Base-by-base conservation (phyloP, 345 rosid genomes). In the Erysimum cheiranthoides region DNA sequence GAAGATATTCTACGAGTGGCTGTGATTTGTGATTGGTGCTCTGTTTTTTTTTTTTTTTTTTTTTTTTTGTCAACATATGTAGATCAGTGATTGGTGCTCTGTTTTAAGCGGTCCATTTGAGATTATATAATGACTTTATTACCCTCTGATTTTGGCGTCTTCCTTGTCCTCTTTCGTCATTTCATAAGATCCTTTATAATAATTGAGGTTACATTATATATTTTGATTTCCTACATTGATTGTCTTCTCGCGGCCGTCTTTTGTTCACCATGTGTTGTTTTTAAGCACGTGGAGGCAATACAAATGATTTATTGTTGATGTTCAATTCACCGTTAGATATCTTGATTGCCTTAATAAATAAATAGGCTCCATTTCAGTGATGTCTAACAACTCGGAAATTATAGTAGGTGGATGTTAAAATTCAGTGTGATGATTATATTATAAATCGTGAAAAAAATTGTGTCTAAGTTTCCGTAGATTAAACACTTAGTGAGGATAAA, bases 241-340 rank as follows among this genome's bases (percentile, higher is more conserved):
- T 56, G 61, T 31, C 2, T 12, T 25, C 6, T 51, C 3, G 60
- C 3, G 56, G 7, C 53, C 11, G 7, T 16, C 8, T 12, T 2
- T 27, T 51, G 31, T 21, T 51, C 6, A 10, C 56, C 9, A 53
- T 12, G 17, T 53, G 59, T 53, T 53, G 5, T 14, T 53, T 21
- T 56, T 31, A 32, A 57, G 61, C 61, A 57, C 61, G 61, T 57
- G 21, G 39, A 32, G 13, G 3, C 32, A 57, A 8, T 57, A 2
- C 40, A 12, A 27, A 27, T 27, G 34, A 28, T 27, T 11, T 12
- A 21, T 25, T 10, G 31, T 18, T 17, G 3, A 17, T 1, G 52
- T 8, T 49, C 12, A 3, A n/a, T 6, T 6, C 50, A n/a, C 50
- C 10, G 3, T 46, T 16, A 18, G 16, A 46, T 6, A 21, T 8